A percentile compares a stretch with the other conserved stretches of the same genome.
Evolutionary conservation across 768 basidiomycete species (phyloP).

Genomic region (Hirschioporus abietinus): DNA sequence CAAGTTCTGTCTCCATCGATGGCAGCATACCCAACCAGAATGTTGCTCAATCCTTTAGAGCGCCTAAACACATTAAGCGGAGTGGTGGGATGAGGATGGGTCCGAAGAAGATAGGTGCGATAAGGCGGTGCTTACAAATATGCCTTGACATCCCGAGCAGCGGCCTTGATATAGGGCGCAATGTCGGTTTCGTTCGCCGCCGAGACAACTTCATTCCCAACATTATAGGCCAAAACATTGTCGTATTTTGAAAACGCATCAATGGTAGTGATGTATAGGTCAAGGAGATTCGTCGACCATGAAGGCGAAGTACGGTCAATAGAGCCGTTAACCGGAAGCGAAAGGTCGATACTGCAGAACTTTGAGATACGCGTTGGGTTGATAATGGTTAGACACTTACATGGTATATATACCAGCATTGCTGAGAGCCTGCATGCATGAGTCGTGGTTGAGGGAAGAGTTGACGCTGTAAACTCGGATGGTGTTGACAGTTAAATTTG

Average conservation of each 20-base stretch:
- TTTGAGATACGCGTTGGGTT: constrained; percentile 6
- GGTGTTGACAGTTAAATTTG: constrained; percentile 72
- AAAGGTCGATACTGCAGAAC: constrained; percentile 68
- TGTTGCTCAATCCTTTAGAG: constrained; percentile 53
- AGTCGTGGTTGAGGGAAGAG: constrained; percentile 76
- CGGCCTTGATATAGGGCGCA: constrained; percentile 83
- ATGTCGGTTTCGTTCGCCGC: constrained; percentile 49
- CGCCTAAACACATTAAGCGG: constrained; percentile 33
- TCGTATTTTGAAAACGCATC: constrained; percentile 78
- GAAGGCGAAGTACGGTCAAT: constrained; percentile 66
- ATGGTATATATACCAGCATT: constrained; percentile 83
- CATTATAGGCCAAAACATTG: constrained; percentile 85
- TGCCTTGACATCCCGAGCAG: constrained; percentile 81
- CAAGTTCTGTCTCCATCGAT: constrained; percentile 68
- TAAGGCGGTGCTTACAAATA: constrained; percentile 56
- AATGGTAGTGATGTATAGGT: constrained; percentile 75
- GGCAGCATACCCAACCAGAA: constrained; percentile 78
- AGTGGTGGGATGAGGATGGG: constrained; percentile 1
- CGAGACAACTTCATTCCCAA: constrained; percentile 81
- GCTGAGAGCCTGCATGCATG: constrained; percentile 76
- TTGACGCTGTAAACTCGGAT: constrained; percentile 87
- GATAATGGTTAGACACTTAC: constrained; percentile 38
- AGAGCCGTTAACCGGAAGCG: constrained; percentile 81
- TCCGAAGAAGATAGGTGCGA: constrained; percentile 4
- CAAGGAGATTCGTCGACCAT: constrained; percentile 78